Conservation (phyloP, 306 rosid genomes). For the Abrus precatorius region DNA sequence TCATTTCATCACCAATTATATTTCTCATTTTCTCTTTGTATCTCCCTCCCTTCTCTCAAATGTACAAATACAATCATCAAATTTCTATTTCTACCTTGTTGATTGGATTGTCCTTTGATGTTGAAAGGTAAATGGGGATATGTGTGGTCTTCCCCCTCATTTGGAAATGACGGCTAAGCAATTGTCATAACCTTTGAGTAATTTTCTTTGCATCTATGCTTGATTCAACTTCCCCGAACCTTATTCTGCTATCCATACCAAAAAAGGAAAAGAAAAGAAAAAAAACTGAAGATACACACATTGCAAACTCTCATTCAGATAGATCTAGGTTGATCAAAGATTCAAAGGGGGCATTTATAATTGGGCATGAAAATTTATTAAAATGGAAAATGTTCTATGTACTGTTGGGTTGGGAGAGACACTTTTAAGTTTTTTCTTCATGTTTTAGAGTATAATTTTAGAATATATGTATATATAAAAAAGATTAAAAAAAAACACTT, state of each 20-base stretch:
- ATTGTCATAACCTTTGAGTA: not conserved
- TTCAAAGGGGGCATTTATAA: no score
- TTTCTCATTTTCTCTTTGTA: not conserved
- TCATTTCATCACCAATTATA: no score
- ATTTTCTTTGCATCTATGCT: not conserved
- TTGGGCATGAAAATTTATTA: no score
- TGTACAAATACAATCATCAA: no score
- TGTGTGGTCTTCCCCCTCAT: not conserved
- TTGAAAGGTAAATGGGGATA: not conserved
- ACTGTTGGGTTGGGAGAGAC: no score
- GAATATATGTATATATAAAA: no score
- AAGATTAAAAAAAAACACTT: no score
- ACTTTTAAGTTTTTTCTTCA: no score
- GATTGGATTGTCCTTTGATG: constrained; percentile 2
- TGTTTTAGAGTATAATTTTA: no score
- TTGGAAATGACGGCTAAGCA: constrained; percentile 9
- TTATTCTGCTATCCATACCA: not conserved
- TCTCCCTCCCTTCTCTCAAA: not conserved
- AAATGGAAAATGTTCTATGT: no score
- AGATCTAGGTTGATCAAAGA: no score
- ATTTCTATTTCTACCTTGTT: not conserved
- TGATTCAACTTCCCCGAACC: not conserved
- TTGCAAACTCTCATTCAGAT: not conserved
- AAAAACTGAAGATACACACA: not conserved
- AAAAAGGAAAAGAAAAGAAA: not conserved